Conservation (phyloP, 2,329 filamentous ascomycete genomes). For the Pezicula rhizophila region DNA sequence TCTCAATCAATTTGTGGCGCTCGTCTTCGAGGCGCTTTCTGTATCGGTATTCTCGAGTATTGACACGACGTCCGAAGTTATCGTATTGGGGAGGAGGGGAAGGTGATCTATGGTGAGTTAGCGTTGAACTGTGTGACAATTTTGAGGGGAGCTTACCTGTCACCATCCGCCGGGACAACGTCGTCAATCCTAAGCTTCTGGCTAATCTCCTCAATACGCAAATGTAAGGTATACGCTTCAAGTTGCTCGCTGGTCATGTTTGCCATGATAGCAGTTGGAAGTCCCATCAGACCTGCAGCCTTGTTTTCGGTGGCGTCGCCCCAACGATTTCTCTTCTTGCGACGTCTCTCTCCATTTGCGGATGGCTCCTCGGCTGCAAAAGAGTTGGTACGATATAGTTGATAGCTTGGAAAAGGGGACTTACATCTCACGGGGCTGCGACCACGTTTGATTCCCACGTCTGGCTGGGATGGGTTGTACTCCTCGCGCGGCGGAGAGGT, state of each 20-base stretch:
- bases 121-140: background rate
- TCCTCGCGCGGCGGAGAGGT: constrained; percentile 28
- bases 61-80: constrained; percentile 98
- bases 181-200: constrained; percentile 99
- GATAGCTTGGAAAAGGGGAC: constrained; percentile 24
- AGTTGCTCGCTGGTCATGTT: constrained; percentile 99
- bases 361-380: constrained; percentile 22
- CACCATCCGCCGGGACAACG: constrained; percentile 92
- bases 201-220: constrained; percentile 98
- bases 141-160: constrained; percentile 60
- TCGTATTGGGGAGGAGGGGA: constrained; percentile 97
- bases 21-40: constrained; percentile 97
- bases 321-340: constrained; percentile 99
- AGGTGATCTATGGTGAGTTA: constrained; percentile 62
- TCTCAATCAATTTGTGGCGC: constrained; percentile 96
- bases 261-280: constrained; percentile 91
- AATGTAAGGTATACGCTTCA: constrained; percentile 90
- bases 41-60: constrained; percentile 97
- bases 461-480: constrained; percentile 21
- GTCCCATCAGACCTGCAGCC: constrained; percentile 93
- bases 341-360: constrained; percentile 71
- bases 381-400: constrained; percentile 8
- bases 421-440: constrained; percentile 81
- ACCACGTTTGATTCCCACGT: constrained; percentile 65
- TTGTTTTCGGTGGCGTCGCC: constrained; percentile 97